Evolutionary conservation across 805 yeast genomes (phyloP), one percentile per base, ranked within the genome.

Genomic region (Wickerhamiella alocasiicola): DNA sequence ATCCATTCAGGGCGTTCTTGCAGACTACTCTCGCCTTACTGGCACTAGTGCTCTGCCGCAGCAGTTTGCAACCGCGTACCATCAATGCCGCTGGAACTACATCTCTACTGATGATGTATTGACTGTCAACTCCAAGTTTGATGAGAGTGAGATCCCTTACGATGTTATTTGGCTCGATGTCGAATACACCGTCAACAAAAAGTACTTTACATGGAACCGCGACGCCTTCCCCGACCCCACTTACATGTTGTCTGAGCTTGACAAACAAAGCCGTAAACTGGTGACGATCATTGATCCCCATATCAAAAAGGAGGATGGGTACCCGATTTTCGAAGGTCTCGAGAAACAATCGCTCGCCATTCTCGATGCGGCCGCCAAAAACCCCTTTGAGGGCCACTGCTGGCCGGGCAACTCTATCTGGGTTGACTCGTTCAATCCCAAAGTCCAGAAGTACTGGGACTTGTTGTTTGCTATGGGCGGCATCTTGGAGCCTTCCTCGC

Each of bases 381-480:
- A 20, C 13, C 61, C 72, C 2, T 87, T 66, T 56, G 66, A 72
- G 37, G 97, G 95, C 3, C 93, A 84, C 57, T 91, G 97, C 60
- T 91, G 98, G 98, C 96, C 98, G 2, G 98, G 97, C 1, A 84
- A 82, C 49, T 81, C 95, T 0, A 67, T 84, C 6, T 91, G 97
- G 97, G 74, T 91, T 42, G 98, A 91, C 52, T 69, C 94, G 0
- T 60, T 87, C 43, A 73, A 77, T 53, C 83, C 87, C 1, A 52
- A 59, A 1, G 71, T 85, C 1, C 69, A 63, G 41, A 54, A 56
- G 4, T 67, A 69, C 44, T 87, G 95, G 95, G 63, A 62, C 36
- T 45, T 59, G 2, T 67, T 73, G 36, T 52, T 42, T 29, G 55
- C 55, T 18, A 65, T 67, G 43, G 74, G 76, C 7, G 55, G 66